phyloP scores from a whole-genome alignment of 345 rosid genomes.

The Chamaenerion angustifolium region DNA sequence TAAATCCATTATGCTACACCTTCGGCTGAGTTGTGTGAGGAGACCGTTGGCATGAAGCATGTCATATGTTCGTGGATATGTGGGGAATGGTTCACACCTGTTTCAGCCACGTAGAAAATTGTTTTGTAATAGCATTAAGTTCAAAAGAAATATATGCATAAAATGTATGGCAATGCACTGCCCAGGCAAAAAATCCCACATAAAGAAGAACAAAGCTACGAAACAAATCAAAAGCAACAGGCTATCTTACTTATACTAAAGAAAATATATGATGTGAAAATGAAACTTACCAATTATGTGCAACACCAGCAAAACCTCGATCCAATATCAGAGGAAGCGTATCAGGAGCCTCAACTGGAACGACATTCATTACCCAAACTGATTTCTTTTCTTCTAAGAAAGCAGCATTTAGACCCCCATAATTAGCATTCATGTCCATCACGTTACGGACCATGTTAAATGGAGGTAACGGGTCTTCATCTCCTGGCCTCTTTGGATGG shows the following conservation, averaged over 20 bases:
- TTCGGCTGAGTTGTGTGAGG: slow-evolving; percentile 49
- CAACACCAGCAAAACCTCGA: slow-evolving; percentile 79
- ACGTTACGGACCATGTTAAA: slow-evolving; percentile 94
- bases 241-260: too few species aligned
- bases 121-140: too few species aligned
- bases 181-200: too few species aligned
- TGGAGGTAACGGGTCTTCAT: slow-evolving; percentile 95
- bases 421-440: slow-evolving; percentile 96
- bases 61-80: slow-evolving; percentile 93
- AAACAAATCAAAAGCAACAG: too few species aligned
- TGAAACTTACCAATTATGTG: slow-evolving; percentile 81
- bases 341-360: slow-evolving; percentile 57
- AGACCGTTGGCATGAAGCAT: slow-evolving; percentile 89
- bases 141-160: too few species aligned
- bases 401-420: slow-evolving; percentile 74
- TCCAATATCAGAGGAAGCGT: slow-evolving; percentile 85
- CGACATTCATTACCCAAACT: slow-evolving; percentile 94
- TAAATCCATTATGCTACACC: slow-evolving; percentile 62
- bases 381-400: slow-evolving; percentile 60
- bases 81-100: slow-evolving; percentile 99
- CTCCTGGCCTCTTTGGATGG: slow-evolving; percentile 99
- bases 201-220: too few species aligned
- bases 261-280: too few species aligned
- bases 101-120: too few species aligned
- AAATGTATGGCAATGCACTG: too few species aligned